Base-by-base conservation (phyloP, 2,329 filamentous ascomycete genomes). In the Fusarium oxysporum region DNA sequence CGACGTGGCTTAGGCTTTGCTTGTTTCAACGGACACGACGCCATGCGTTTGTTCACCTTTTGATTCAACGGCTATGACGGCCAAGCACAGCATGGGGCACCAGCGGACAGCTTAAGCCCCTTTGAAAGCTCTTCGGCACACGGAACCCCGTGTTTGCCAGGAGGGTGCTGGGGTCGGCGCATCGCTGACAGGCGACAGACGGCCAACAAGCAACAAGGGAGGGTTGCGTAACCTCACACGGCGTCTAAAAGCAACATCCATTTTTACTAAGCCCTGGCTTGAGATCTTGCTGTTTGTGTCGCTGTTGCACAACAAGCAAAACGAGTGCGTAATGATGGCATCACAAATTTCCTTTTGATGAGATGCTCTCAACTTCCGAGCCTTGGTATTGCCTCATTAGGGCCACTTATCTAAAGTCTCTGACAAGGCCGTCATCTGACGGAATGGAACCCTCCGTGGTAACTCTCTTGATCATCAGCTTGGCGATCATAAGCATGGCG, bases 1-100 rank as follows among this genome's bases (percentile, higher is more conserved):
- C 71, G 61, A 74, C 67, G 68, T 73, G 71, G 71, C 68, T 72
- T 73, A 33, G 53, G 23, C 55, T 67, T 57, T 45, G 62, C 44
- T 56, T 61, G 66, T 70, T 65, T 73, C 67, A 73, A 65, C 43
- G 43, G 47, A 23, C 56, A 68, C 48, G 30, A 61, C 54, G 53
- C 62, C 62, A 58, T 60, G 41, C 63, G 41, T 64, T 57, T 71
- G 37, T 28, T 67, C 56, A 44, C 45, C 40, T 56, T 67, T 66
- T 67, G 35, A 54, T 71, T 71, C 68, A 60, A 32, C 50, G 47
- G 62, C 35, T 41, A 55, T 30, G 30, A 48, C 43, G 51, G 40
- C 30, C 40, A 28, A 32, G 58, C 54, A 62, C 60, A 35, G 35
- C 35, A 58, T 45, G 41, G 41, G 43, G 43, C 33, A 58, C n/a